phyloP scores from a whole-genome alignment of 306 rosid genomes.

The Pachyrhizus erosus region DNA sequence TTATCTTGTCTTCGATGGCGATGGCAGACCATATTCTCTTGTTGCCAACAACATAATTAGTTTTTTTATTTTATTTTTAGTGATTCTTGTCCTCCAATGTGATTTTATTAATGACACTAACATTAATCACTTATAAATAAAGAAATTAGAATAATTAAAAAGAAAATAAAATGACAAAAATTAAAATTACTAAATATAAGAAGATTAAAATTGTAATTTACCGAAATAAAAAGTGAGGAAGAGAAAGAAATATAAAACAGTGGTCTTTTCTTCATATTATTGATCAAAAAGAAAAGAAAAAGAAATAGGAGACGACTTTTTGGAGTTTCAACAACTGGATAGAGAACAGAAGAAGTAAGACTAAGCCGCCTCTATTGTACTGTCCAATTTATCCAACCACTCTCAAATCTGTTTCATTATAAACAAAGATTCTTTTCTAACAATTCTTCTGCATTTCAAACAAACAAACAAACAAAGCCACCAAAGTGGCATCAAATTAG shows the following conservation, averaged over 20 bases:
- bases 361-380: not conserved
- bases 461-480: too few relatives aligned
- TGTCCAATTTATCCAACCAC: not conserved
- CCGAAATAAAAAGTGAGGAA: not conserved
- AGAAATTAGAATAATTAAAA: too few relatives aligned
- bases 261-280: not conserved
- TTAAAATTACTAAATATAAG: too few relatives aligned
- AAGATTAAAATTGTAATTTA: too few relatives aligned
- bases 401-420: not conserved
- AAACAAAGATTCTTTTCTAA: not conserved
- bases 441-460: too few relatives aligned
- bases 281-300: not conserved
- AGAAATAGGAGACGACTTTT: conserved; percentile 20
- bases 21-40: not conserved
- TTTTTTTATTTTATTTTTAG: too few relatives aligned
- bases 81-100: too few relatives aligned
- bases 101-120: too few relatives aligned
- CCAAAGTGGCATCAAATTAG: not conserved
- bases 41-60: not conserved
- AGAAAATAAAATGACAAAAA: too few relatives aligned
- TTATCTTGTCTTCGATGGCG: not conserved
- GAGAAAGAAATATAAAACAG: not conserved
- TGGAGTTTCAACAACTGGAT: conserved; percentile 27
- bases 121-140: too few relatives aligned
- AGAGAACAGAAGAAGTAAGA: not conserved